Percentiles rank a stretch among this genome's conserved stretches.
These are phyloP conservation scores for Cercospora berteroae DNA, from an alignment of 2,329 filamentous ascomycete genomes.

Conservation along the genomic window DNA sequence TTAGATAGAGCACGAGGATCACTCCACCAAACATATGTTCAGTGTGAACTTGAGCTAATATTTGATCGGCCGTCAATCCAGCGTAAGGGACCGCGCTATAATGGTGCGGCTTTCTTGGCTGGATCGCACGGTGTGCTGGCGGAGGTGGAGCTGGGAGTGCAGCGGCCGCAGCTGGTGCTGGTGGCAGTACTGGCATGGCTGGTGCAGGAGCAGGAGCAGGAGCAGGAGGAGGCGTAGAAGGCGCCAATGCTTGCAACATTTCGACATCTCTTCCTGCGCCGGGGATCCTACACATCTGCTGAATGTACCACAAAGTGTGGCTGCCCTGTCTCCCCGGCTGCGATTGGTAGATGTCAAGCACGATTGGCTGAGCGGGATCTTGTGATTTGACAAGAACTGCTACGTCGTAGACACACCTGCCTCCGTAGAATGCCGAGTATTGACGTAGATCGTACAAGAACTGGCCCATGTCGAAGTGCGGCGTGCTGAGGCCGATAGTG, in stretches of 20 bases:
- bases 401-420: background rate
- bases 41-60: background rate
- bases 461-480: background rate
- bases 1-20: background rate
- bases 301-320: background rate
- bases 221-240: background rate
- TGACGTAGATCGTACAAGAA: background rate
- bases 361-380: background rate
- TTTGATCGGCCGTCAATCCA: background rate
- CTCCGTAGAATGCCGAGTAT: background rate
- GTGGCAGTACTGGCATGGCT: background rate
- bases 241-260: background rate
- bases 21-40: background rate
- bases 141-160: background rate
- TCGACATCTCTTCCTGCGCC: background rate
- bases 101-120: background rate
- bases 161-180: background rate
- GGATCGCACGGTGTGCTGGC: background rate
- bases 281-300: background rate
- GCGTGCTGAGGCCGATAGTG: background rate
- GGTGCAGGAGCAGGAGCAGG: background rate
- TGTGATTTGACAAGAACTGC: background rate
- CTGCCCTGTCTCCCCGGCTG: background rate
- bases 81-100: background rate
- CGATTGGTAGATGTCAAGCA: background rate